Conservation (phyloP, 257 asterid species). For the Salvia rosmarinus region DNA sequence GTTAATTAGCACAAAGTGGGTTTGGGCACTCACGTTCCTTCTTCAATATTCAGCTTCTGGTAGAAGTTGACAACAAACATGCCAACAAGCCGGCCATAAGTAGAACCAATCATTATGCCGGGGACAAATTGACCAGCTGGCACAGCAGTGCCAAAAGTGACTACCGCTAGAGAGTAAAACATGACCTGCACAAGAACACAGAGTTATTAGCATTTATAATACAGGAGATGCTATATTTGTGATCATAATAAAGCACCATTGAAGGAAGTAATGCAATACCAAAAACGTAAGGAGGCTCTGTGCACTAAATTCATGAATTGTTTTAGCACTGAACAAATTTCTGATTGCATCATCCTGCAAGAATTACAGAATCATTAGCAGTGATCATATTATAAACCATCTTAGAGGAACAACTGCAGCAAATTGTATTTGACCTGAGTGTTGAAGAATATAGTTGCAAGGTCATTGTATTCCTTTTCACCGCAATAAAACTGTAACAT, state of each 20-base stretch:
- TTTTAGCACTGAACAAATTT: conserved; percentile 95
- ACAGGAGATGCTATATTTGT: conserved; percentile 17
- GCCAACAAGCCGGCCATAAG: conserved; percentile 99
- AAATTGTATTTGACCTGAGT: conserved; percentile 69
- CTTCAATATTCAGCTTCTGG: conserved; percentile 80
- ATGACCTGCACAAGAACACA: conserved; percentile 62
- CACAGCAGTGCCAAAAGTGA: conserved; percentile 95
- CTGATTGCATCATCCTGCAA: conserved; percentile 99
- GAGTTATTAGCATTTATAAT: not conserved
- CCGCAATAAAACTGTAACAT: conserved; percentile 77
- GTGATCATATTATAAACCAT: conserved; percentile 17
- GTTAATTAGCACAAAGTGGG: conserved; percentile 3
- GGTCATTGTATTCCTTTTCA: conserved; percentile 88
- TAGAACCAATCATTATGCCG: conserved; percentile 97
- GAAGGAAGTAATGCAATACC: conserved; percentile 50
- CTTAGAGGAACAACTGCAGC: not conserved
- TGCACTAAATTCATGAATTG: conserved; percentile 93
- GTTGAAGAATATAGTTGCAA: conserved; percentile 95
- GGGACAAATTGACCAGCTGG: conserved; percentile 99
- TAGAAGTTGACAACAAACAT: conserved; percentile 93
- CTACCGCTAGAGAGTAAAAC: conserved; percentile 94
- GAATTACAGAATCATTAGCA: conserved; percentile 41
- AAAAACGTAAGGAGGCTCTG: conserved; percentile 86
- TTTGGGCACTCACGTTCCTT: conserved; percentile 87
- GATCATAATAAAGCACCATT: conserved; percentile 21